phyloP scores from a whole-genome alignment of 2,329 filamentous ascomycete species.

The Cadophora sp. region DNA sequence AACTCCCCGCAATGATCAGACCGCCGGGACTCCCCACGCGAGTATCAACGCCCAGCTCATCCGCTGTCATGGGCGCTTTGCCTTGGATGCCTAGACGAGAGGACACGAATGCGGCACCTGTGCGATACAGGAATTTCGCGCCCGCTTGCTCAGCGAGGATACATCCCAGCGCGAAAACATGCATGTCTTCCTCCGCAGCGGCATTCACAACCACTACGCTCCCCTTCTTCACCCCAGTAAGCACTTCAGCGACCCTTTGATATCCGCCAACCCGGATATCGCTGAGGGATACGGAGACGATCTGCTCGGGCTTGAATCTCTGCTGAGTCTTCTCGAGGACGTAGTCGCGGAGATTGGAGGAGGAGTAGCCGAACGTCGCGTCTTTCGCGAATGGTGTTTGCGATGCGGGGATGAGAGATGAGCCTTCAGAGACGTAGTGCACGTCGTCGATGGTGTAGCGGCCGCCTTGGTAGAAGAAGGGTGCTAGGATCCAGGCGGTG shows the following conservation, averaged over 20 bases:
- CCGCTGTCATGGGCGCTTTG: conserved; percentile 56
- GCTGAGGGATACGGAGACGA: conserved; percentile 49
- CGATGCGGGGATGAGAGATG: conserved; percentile 55
- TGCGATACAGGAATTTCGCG: conserved; percentile 49
- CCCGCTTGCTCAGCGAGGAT: conserved; percentile 42
- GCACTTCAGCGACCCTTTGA: conserved; percentile 48
- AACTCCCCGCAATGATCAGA: conserved; percentile 61
- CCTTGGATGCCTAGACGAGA: conserved; percentile 58
- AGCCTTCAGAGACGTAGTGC: conserved; percentile 62
- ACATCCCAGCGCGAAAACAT: conserved; percentile 58
- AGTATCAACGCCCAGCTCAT: conserved; percentile 47
- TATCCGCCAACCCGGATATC: conserved; percentile 56
- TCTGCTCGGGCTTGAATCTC: conserved; percentile 39
- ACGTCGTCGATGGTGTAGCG: conserved; percentile 62
- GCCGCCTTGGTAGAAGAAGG: conserved; percentile 65
- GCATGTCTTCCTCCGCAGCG: conserved; percentile 59
- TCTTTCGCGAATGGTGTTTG: conserved; percentile 63
- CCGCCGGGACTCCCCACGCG: conserved; percentile 50
- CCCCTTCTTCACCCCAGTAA: conserved; percentile 46
- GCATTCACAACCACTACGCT: conserved; percentile 58
- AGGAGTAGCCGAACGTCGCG: conserved; percentile 62
- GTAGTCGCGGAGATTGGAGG: conserved; percentile 59
- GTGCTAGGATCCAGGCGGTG: conserved; percentile 61
- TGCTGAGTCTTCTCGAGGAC: conserved; percentile 59
- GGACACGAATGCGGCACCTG: conserved; percentile 52